Percentiles rank a stretch among this genome's conserved stretches.
Conservation (phyloP, 345 rosid species). For the Aquilaria sinensis region DNA sequence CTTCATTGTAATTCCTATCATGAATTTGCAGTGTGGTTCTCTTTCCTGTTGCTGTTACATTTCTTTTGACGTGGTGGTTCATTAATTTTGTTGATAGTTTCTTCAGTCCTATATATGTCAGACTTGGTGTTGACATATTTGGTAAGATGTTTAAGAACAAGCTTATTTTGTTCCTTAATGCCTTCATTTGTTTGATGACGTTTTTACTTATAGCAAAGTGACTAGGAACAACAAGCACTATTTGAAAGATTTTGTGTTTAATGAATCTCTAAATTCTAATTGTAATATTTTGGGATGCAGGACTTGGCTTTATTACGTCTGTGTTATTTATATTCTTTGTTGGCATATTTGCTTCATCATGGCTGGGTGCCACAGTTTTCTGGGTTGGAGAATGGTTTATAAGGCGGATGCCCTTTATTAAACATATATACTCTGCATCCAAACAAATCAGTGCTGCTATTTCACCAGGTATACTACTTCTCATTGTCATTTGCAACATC, state of each 20-base stretch:
- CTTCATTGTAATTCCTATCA: constrained; percentile 9
- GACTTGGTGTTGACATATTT: constrained; percentile 69
- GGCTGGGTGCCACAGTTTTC: constrained; percentile 79
- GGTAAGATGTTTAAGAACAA: constrained; percentile 37
- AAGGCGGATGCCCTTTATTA: constrained; percentile 73
- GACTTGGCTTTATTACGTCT: constrained; percentile 81
- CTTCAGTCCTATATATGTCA: constrained; percentile 75
- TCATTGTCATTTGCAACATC: no score
- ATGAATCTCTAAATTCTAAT: neutral
- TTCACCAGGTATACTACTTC: constrained; percentile 51
- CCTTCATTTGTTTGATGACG: no score
- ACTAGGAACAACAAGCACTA: no score
- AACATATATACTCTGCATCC: constrained; percentile 74
- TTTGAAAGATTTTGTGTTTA: neutral
- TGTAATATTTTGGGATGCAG: constrained; percentile 31
- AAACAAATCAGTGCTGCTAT: constrained; percentile 82
- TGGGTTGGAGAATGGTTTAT: constrained; percentile 82
- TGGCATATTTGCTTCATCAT: constrained; percentile 81
- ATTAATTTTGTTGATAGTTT: constrained; percentile 79
- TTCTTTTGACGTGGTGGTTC: constrained; percentile 84
- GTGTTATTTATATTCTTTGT: constrained; percentile 62
- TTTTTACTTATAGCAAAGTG: no score
- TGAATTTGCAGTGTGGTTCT: constrained; percentile 66
- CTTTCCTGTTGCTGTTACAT: constrained; percentile 83
- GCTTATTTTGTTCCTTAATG: neutral